These are phyloP conservation scores for Purpureocillium takamizusanense DNA, from an alignment of 2,329 filamentous ascomycete species.

Conservation along the genomic window DNA sequence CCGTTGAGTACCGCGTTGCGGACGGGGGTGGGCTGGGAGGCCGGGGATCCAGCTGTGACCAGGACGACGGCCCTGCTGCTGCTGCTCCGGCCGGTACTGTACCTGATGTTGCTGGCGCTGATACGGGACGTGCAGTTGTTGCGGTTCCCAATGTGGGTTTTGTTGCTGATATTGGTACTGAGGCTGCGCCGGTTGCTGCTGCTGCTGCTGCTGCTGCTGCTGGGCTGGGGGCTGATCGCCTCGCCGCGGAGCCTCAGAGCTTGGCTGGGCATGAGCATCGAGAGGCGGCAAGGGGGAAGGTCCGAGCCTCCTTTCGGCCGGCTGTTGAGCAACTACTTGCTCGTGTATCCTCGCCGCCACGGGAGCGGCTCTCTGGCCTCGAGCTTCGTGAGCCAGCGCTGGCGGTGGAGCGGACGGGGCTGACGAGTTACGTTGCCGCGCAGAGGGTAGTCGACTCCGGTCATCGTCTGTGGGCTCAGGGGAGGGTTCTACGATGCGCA, in stretches of 20 bases:
- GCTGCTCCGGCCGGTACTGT: background rate
- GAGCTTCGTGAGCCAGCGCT: too few species aligned
- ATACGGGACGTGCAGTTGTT: background rate
- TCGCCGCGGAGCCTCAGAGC: too few species aligned
- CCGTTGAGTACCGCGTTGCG: slow-evolving; percentile 6
- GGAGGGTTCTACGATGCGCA: slow-evolving; percentile 27
- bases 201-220: too few species aligned
- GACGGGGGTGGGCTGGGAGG: slow-evolving; percentile 6
- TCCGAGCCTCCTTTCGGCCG: background rate
- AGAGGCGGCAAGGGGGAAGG: background rate
- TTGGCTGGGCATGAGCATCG: too few species aligned
- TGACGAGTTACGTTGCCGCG: background rate
- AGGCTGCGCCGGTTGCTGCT: too few species aligned
- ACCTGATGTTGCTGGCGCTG: background rate
- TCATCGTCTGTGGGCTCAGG: slow-evolving; percentile 18
- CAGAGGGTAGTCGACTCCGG: slow-evolving; percentile 7
- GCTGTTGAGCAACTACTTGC: too few species aligned
- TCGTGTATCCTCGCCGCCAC: too few species aligned
- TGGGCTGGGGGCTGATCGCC: too few species aligned
- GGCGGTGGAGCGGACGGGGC: background rate
- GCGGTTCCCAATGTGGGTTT: background rate
- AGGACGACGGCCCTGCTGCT: background rate
- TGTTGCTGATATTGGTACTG: too few species aligned
- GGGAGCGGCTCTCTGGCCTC: too few species aligned
- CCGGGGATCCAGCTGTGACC: slow-evolving; percentile 4